These are phyloP conservation scores for Cyclostephanos invisitatus DNA, from an alignment of 108 stramenopile species.

Conservation along the genomic window DNA sequence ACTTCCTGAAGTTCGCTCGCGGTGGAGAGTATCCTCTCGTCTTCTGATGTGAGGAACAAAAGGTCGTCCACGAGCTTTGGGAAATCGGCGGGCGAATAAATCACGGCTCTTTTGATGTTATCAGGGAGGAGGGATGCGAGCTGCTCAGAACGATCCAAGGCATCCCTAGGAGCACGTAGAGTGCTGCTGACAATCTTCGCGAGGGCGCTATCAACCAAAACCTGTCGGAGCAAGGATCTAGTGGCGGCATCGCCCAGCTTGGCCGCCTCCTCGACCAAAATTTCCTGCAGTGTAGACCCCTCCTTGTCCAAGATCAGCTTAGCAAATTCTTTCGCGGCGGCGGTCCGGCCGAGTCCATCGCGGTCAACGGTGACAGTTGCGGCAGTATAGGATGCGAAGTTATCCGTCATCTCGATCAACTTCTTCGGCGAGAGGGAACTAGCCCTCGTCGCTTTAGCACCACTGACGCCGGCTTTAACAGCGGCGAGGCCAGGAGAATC, in stretches of 20 bases:
- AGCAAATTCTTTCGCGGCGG: conserved; percentile 66
- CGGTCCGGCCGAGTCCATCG: conserved; percentile 61
- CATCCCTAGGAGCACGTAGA: conserved; percentile 55
- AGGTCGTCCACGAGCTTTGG: conserved; percentile 65
- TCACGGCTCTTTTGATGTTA: conserved; percentile 51
- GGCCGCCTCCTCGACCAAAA: conserved; percentile 75
- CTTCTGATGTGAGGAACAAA: conserved; percentile 56
- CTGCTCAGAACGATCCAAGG: conserved; percentile 49
- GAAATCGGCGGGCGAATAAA: conserved; percentile 61
- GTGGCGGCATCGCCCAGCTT: conserved; percentile 70
- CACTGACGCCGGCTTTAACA: conserved; percentile 47
- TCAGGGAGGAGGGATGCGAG: conserved; percentile 48
- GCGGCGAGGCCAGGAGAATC: conserved; percentile 39
- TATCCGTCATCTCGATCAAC: conserved; percentile 81
- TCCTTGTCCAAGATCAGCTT: conserved; percentile 71
- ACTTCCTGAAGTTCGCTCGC: conserved; percentile 57
- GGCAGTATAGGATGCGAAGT: conserved; percentile 83
- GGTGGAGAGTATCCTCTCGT: conserved; percentile 60
- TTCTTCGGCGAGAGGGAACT: conserved; percentile 59
- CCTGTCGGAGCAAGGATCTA: conserved; percentile 54
- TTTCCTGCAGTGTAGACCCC: conserved; percentile 74
- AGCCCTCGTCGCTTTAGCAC: conserved; percentile 9
- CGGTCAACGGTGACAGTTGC: conserved; percentile 73
- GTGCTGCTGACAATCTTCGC: conserved; percentile 58
- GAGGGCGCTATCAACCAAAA: conserved; percentile 61